These are phyloP conservation scores for Trichosporon coremiiforme DNA, from an alignment of 1,284 basidiomycete species.

Conservation along the genomic window DNA sequence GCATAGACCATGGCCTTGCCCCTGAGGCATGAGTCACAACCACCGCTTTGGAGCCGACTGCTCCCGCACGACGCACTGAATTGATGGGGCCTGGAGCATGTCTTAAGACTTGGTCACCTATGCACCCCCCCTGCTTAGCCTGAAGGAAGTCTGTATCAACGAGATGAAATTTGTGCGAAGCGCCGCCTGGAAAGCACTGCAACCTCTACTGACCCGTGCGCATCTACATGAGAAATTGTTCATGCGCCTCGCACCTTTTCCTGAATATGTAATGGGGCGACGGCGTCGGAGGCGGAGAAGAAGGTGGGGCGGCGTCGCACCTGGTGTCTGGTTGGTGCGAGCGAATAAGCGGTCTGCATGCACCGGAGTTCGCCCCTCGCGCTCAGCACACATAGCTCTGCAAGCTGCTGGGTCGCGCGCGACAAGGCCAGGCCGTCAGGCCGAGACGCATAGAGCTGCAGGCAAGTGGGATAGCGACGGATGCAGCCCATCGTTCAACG, in stretches of 20 bases:
- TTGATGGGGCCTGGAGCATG: neutral
- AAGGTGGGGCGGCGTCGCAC: neutral
- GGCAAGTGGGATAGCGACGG: too few species aligned
- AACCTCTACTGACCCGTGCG: neutral
- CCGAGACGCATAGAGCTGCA: too few species aligned
- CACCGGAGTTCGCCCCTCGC: neutral
- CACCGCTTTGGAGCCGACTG: conserved; percentile 8
- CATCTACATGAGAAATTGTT: neutral
- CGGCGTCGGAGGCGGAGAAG: neutral
- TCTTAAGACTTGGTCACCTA: conserved; percentile 15
- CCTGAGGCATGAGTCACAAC: conserved; percentile 12
- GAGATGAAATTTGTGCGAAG: conserved; percentile 19
- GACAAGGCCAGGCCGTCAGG: too few species aligned
- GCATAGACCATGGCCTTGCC: conserved; percentile 13
- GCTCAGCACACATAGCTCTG: neutral
- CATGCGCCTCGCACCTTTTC: neutral
- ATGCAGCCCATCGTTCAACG: neutral
- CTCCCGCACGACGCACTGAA: neutral
- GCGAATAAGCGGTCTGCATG: neutral
- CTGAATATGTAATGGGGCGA: neutral
- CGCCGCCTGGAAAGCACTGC: neutral
- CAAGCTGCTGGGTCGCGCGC: neutral
- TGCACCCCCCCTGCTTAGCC: conserved; percentile 16
- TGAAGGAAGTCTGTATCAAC: conserved; percentile 13
- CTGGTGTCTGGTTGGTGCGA: neutral